A percentile compares a stretch with the other conserved stretches of the same genome.
These are phyloP conservation scores for Pseudonitzschia multiseries DNA, from an alignment of 108 stramenopile genomes.

Conservation along the genomic window DNA sequence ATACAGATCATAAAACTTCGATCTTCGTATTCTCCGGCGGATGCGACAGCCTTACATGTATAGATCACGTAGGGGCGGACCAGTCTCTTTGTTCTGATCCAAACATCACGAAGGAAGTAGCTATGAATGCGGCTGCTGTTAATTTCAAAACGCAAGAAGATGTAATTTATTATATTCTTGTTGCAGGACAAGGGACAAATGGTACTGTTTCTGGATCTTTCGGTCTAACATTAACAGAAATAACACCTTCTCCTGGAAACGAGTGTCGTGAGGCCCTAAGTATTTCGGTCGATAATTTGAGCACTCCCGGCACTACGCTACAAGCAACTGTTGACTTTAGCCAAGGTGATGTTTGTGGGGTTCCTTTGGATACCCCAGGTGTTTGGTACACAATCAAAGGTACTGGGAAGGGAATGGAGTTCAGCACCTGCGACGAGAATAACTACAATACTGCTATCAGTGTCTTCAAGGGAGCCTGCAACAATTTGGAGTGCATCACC, in stretches of 20 bases:
- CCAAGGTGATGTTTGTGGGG: slow-evolving; percentile 3
- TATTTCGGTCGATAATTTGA: background rate
- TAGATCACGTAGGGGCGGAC: background rate
- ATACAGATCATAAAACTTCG: slow-evolving; percentile 1
- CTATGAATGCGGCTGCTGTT: background rate
- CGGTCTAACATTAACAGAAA: background rate
- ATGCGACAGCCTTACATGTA: slow-evolving; percentile 6
- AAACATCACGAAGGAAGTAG: background rate
- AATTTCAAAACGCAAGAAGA: slow-evolving; percentile 16
- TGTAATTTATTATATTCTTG: slow-evolving; percentile 8
- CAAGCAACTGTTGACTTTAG: slow-evolving; percentile 13
- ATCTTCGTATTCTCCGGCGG: slow-evolving; percentile 1
- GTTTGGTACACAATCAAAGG: slow-evolving; percentile 13
- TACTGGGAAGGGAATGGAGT: background rate
- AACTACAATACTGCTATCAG: slow-evolving; percentile 12
- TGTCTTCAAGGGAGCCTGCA: slow-evolving; percentile 2
- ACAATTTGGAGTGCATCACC: background rate
- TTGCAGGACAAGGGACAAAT: background rate
- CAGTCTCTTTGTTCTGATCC: slow-evolving; percentile 4
- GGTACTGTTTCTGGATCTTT: background rate
- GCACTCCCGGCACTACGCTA: background rate
- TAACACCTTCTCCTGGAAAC: background rate
- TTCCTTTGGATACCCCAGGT: slow-evolving; percentile 9
- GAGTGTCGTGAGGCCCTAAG: background rate
- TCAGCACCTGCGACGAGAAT: slow-evolving; percentile 11